Evolutionary conservation across 129 eudicot species (phyloP).

Genomic region (Sambucus nigra): DNA sequence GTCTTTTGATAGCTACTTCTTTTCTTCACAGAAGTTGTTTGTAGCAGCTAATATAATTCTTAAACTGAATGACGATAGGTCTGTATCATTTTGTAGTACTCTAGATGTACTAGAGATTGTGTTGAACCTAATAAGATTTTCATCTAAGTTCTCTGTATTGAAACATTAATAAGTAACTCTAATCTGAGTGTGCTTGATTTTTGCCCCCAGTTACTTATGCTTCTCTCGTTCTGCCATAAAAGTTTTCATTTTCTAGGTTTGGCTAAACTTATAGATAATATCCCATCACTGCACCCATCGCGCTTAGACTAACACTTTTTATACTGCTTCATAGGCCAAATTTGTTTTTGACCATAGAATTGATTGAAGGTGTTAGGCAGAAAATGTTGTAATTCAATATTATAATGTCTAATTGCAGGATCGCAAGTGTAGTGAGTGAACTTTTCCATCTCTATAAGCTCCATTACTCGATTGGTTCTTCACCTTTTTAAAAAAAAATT

Average conservation of each 20-base stretch:
- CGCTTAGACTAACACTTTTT: no score
- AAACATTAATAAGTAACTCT: slow-evolving; percentile 13
- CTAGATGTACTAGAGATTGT: slow-evolving; percentile 12
- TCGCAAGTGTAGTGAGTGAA: slow-evolving; percentile 27
- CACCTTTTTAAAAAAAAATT: slow-evolving; percentile 4
- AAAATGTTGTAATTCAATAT: no score
- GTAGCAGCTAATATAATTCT: slow-evolving; percentile 26
- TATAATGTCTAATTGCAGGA: no score
- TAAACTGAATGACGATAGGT: slow-evolving; percentile 30
- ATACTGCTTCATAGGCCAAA: no score
- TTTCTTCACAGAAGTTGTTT: slow-evolving; percentile 16
- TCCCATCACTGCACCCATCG: no score
- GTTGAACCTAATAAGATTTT: slow-evolving; percentile 14
- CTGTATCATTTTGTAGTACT: slow-evolving; percentile 16
- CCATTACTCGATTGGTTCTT: slow-evolving; percentile 14
- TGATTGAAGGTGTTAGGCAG: no score
- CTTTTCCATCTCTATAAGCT: slow-evolving; percentile 29
- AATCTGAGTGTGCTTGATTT: not conserved
- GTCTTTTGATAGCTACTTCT: slow-evolving; percentile 41
- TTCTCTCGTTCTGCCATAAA: no score
- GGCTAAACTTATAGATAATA: no score
- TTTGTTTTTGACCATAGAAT: no score
- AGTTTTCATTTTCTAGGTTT: no score
- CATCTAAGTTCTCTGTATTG: slow-evolving; percentile 12
- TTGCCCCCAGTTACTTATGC: no score